Percentiles rank a stretch among this genome's conserved stretches.
These are phyloP conservation scores for Cladophialophora chaetospira DNA, from an alignment of 2,329 filamentous ascomycete genomes.

Conservation along the genomic window DNA sequence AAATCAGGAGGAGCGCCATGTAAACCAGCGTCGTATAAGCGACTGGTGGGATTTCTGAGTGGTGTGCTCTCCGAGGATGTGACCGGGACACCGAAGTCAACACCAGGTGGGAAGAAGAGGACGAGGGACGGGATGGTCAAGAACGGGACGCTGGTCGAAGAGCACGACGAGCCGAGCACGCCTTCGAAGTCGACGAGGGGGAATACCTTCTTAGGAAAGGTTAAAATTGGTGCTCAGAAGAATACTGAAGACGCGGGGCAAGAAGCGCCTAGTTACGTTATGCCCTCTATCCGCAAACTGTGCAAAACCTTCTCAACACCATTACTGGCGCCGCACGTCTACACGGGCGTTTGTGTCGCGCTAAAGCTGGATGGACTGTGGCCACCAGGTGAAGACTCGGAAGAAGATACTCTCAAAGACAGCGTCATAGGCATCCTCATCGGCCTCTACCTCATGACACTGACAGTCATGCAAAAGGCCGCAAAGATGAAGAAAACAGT, in stretches of 20 bases:
- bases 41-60: conserved; percentile 78
- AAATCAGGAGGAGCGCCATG: conserved; percentile 70
- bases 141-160: conserved; percentile 17
- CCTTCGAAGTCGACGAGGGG: conserved; percentile 4
- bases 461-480: conserved; percentile 39
- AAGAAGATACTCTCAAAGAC: conserved; percentile 45
- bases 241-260: conserved; percentile 14
- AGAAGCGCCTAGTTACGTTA: conserved; percentile 66
- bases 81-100: conserved; percentile 38
- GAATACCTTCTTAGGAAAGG: conserved; percentile 23
- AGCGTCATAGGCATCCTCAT: conserved; percentile 43
- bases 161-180: conserved; percentile 30
- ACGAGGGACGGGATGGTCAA: conserved; percentile 25
- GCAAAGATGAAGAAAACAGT: conserved; percentile 28
- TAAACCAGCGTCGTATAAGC: conserved; percentile 77
- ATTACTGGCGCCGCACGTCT: conserved; percentile 69
- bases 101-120: conserved; percentile 31
- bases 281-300: conserved; percentile 66
- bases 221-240: conserved; percentile 16
- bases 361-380: conserved; percentile 55
- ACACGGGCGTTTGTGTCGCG: conserved; percentile 66
- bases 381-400: conserved; percentile 38
- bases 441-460: conserved; percentile 48
- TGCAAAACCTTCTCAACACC: conserved; percentile 64
- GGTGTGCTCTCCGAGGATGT: conserved; percentile 60